Evolutionary conservation across 352 stramenopile genomes (phyloP), one percentile per base, ranked within the genome.

Genomic region (Phytophthora rubi): DNA sequence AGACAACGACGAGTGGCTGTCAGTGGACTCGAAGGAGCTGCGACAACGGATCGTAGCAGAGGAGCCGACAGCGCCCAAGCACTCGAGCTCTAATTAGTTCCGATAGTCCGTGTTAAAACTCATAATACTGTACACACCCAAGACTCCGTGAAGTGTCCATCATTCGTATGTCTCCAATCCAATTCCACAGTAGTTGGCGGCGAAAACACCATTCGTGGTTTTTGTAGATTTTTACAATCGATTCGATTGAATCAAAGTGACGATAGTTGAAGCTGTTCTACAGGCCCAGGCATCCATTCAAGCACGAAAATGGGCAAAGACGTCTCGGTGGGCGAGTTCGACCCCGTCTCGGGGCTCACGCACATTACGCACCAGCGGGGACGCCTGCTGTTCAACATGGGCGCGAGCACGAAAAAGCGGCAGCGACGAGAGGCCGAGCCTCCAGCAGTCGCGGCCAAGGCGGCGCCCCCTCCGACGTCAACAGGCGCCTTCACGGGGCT

Each of bases 351-450:
- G 59, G 82, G 84, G 13, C 78, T 93, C 69, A 93, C 85, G 45
- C 71, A 84, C 58, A 73, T 95, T 30, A 93, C 85, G 59, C 73
- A 80, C 18, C 88, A 95, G 68, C 86, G 83, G 16, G 88, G 88
- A 0, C 82, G 86, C 6, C 61, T 91, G 65, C 75, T 93, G 13
- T 93, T 93, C 61, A 86, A 93, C 66, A 91, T 93, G 82, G 88
- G 88, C 3, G 70, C 77, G 28, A 79, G 76, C 30, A 45, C 67
- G 48, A 74, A 75, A 66, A 80, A 90, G 63, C 71, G 59, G 47
- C 67, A 83, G 62, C 51, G 61, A 32, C 56, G 54, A 32, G 57
- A 53, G n/a, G n/a, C 32, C 23, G 18, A 13, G 10, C 23, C 32
- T 3, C 33, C 64, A n/a, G 33, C 28, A n/a, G n/a, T 23, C 1